Percentiles rank a stretch among this genome's conserved stretches.
Conservation (phyloP, 192 early-diverging fungal genomes). For the Rhizophagus clarus region DNA sequence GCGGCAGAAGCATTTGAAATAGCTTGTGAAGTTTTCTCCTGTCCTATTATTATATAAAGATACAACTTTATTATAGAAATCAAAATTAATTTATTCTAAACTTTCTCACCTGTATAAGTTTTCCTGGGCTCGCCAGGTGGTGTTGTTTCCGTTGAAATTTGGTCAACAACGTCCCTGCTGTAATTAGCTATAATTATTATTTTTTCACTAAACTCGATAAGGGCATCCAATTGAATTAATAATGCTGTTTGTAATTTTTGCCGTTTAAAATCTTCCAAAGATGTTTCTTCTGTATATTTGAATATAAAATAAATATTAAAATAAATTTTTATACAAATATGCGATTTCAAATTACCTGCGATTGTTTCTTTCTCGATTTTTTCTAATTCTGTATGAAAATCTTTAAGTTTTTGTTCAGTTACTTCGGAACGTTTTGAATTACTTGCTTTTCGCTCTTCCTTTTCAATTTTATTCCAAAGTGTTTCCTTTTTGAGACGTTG, state of each 20-base stretch:
- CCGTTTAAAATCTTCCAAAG: slow-evolving; percentile 25
- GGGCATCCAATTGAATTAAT: slow-evolving; percentile 13
- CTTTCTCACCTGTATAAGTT: slow-evolving; percentile 2
- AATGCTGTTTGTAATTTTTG: slow-evolving; percentile 25
- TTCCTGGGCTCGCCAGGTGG: slow-evolving; percentile 7
- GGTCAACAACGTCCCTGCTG: slow-evolving; percentile 15
- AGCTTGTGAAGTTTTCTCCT: slow-evolving; percentile 11
- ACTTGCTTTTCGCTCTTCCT: slow-evolving; percentile 24
- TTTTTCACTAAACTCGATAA: slow-evolving; percentile 14
- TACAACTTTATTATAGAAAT: background rate
- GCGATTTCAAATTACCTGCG: background rate
- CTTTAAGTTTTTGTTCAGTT: slow-evolving; percentile 4
- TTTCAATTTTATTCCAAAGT: slow-evolving; percentile 28
- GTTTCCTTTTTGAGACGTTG: slow-evolving; percentile 24
- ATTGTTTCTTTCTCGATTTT: slow-evolving; percentile 17
- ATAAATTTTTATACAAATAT: background rate
- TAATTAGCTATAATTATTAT: background rate
- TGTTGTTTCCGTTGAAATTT: slow-evolving; percentile 2
- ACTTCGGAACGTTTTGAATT: slow-evolving; percentile 23
- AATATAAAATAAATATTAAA: background rate
- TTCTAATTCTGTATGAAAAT: slow-evolving; percentile 20
- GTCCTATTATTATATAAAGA: background rate
- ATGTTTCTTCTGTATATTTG: slow-evolving; percentile 7
- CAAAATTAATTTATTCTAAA: background rate
- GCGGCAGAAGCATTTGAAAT: slow-evolving; percentile 4